A percentile compares a stretch with the other conserved stretches of the same genome.
These are phyloP conservation scores for Fennellomyces sp. DNA, from an alignment of 371 early-diverging fungal genomes.

Conservation along the genomic window DNA sequence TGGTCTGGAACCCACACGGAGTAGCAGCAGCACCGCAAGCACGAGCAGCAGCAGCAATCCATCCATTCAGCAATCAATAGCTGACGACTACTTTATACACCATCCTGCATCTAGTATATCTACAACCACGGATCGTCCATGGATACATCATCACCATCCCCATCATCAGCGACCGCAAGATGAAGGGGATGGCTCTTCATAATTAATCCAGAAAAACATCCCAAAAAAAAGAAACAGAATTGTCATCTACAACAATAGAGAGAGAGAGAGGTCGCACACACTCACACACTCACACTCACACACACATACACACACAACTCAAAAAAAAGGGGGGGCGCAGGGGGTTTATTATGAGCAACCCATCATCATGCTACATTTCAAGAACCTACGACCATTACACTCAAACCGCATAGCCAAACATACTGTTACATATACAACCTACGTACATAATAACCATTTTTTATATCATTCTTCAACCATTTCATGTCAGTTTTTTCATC, in stretches of 20 bases:
- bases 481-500: not conserved
- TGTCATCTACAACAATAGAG: not conserved
- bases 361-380: slow-evolving; percentile 6
- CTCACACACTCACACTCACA: not conserved
- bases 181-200: not conserved
- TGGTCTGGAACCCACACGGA: slow-evolving; percentile 2
- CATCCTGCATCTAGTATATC: not conserved
- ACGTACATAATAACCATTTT: not conserved
- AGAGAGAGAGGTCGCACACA: not conserved
- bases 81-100: not conserved
- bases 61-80: not conserved
- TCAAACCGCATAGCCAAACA: not conserved
- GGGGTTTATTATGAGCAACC: not conserved
- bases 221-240: not conserved
- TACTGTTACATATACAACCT: not conserved
- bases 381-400: slow-evolving; percentile 3
- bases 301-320: not conserved
- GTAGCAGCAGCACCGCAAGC: slow-evolving; percentile 2
- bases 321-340: not conserved
- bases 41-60: not conserved
- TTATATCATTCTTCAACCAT: not conserved
- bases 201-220: not conserved
- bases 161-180: not conserved
- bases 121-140: not conserved
- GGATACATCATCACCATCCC: not conserved